phyloP scores from a whole-genome alignment of 441 rosid species.

The Manihot esculenta region DNA sequence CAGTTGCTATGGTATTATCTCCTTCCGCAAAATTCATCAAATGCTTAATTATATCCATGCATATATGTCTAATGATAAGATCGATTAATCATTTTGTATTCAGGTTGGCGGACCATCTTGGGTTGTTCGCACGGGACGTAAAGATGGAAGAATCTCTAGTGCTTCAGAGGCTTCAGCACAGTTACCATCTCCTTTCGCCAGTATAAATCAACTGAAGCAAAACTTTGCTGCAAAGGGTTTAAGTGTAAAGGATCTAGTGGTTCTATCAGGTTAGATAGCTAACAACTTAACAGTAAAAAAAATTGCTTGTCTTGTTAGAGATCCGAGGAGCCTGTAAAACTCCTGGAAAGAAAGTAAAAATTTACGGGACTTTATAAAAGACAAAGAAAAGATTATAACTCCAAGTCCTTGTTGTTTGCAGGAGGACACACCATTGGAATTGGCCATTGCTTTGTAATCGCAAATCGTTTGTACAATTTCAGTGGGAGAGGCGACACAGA shows the following conservation, averaged over 20 bases:
- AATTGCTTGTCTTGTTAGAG: too few relatives aligned
- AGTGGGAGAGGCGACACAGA: slow-evolving; percentile 20
- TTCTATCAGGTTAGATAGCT: slow-evolving; percentile 50
- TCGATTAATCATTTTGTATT: neutral
- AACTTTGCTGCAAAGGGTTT: slow-evolving; percentile 46
- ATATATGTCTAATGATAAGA: neutral
- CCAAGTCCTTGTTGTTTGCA: slow-evolving; percentile 8
- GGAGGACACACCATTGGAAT: slow-evolving; percentile 66
- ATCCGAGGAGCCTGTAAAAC: too few relatives aligned
- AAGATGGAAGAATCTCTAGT: slow-evolving; percentile 62
- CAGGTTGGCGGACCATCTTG: slow-evolving; percentile 58
- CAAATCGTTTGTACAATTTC: slow-evolving; percentile 18
- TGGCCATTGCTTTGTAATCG: slow-evolving; percentile 12
- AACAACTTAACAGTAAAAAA: too few relatives aligned
- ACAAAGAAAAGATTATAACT: neutral
- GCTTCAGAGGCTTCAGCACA: slow-evolving; percentile 29
- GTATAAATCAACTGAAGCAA: slow-evolving; percentile 32
- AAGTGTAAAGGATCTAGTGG: slow-evolving; percentile 57
- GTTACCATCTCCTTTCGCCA: slow-evolving; percentile 43
- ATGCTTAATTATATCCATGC: neutral
- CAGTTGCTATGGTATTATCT: slow-evolving; percentile 39
- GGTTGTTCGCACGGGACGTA: slow-evolving; percentile 62
- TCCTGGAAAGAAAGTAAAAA: too few relatives aligned
- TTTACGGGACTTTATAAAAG: too few relatives aligned
- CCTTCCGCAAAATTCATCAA: neutral